Evolutionary conservation across 345 rosid species (phyloP).

Genomic region (Eucalyptus cloeziana): DNA sequence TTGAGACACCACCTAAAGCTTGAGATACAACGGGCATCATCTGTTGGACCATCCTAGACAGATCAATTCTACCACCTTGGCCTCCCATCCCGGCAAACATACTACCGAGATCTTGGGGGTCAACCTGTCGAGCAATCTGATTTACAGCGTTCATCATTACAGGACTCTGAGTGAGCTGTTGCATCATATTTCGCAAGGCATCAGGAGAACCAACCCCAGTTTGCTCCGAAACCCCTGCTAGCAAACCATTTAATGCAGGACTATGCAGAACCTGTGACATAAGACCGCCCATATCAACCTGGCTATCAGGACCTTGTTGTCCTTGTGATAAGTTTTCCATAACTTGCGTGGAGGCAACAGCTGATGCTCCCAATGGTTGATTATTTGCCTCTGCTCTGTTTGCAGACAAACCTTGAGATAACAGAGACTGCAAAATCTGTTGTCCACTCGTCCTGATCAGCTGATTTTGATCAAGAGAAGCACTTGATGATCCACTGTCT

Average conservation of each 20-base stretch:
- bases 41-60: slow-evolving; percentile 78
- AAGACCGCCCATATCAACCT: slow-evolving; percentile 35
- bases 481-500: slow-evolving; percentile 25
- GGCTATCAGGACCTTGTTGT: slow-evolving; percentile 25
- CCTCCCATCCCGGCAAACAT: slow-evolving; percentile 57
- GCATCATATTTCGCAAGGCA: slow-evolving; percentile 73
- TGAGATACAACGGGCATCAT: slow-evolving; percentile 96
- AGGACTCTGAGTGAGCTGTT: slow-evolving; percentile 74
- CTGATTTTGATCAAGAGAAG: slow-evolving; percentile 20
- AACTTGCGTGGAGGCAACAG: not conserved
- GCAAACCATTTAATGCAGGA: slow-evolving; percentile 61
- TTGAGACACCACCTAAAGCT: slow-evolving; percentile 42
- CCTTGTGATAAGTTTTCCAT: slow-evolving; percentile 4
- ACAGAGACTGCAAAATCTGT: slow-evolving; percentile 56
- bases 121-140: slow-evolving; percentile 89
- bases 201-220: slow-evolving; percentile 78
- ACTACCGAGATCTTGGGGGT: slow-evolving; percentile 56
- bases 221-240: slow-evolving; percentile 60
- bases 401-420: slow-evolving; percentile 28
- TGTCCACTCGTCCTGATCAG: slow-evolving; percentile 22
- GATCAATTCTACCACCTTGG: slow-evolving; percentile 52
- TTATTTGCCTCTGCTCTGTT: slow-evolving; percentile 2
- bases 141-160: slow-evolving; percentile 74
- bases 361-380: not conserved
- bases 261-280: slow-evolving; percentile 64